phyloP scores from a whole-genome alignment of 768 basidiomycete species.

The Hypsizygus marmoreus region DNA sequence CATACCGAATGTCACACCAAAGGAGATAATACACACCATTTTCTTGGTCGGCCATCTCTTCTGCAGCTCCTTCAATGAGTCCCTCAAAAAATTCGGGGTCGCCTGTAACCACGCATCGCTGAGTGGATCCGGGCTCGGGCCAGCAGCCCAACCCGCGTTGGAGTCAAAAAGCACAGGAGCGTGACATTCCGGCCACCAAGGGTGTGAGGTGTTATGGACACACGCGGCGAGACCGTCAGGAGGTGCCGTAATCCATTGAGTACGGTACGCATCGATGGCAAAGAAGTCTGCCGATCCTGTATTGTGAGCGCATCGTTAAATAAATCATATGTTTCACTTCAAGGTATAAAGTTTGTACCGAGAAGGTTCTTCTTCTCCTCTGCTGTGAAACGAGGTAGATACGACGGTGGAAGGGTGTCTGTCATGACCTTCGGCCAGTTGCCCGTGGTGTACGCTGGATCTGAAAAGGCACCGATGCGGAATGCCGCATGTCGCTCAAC shows the following conservation, averaged over 20 bases:
- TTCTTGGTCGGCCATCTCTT: constrained; percentile 47
- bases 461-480: constrained; percentile 50
- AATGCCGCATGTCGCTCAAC: constrained; percentile 53
- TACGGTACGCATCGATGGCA: constrained; percentile 51
- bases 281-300: constrained; percentile 54
- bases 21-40: constrained; percentile 42
- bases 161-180: constrained; percentile 40
- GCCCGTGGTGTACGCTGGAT: constrained; percentile 51
- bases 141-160: constrained; percentile 49
- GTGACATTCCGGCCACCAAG: constrained; percentile 55
- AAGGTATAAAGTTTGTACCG: constrained; percentile 24
- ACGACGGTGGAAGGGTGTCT: constrained; percentile 45
- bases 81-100: constrained; percentile 41
- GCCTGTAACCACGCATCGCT: constrained; percentile 43
- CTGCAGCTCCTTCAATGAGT: constrained; percentile 35
- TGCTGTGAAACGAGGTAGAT: constrained; percentile 49
- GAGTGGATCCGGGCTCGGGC: constrained; percentile 44
- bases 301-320: neutral
- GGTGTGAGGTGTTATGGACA: constrained; percentile 41
- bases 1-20: too few relatives aligned
- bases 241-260: constrained; percentile 42
- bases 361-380: constrained; percentile 46
- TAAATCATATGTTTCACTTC: too few relatives aligned
- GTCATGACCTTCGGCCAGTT: constrained; percentile 55
- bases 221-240: constrained; percentile 46